These are phyloP conservation scores for Vigna angularis DNA, from an alignment of 306 rosid species.

Conservation along the genomic window DNA sequence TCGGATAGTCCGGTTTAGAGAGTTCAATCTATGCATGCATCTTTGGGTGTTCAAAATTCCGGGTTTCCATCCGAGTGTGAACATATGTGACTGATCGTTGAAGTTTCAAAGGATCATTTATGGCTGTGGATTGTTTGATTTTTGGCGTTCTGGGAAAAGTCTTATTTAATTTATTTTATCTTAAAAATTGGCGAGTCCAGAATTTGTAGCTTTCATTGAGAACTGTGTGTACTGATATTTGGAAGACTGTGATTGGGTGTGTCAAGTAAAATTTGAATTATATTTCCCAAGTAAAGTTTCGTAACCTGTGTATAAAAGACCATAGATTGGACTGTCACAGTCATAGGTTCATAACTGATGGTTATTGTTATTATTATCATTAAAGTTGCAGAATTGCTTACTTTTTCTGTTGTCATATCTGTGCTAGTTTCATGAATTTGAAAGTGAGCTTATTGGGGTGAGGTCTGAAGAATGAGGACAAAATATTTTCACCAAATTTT, in stretches of 20 bases:
- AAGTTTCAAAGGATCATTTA: not conserved
- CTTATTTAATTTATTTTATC: not conserved
- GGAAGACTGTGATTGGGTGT: constrained; percentile 22
- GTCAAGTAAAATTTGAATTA: constrained; percentile 28
- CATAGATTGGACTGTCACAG: not conserved
- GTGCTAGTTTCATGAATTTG: constrained; percentile 14
- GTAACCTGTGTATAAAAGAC: not conserved
- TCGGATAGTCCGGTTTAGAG: constrained; percentile 21
- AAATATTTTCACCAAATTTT: constrained; percentile 27
- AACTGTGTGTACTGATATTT: not conserved
- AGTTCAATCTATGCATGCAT: constrained; percentile 10
- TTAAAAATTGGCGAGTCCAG: not conserved
- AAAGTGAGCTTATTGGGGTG: constrained; percentile 35
- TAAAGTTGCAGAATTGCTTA: constrained; percentile 16
- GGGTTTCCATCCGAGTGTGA: not conserved
- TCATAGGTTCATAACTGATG: constrained; percentile 11
- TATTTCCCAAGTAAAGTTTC: not conserved
- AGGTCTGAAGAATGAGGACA: constrained; percentile 21
- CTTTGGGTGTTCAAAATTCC: constrained; percentile 3
- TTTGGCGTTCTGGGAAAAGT: constrained; percentile 4
- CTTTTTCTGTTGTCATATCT: constrained; percentile 26
- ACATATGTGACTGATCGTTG: not conserved
- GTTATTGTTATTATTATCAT: not conserved
- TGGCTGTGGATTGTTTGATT: not conserved
- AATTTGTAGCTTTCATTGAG: constrained; percentile 25